A percentile compares a stretch with the other conserved stretches of the same genome.
Evolutionary conservation across 1,139 yeast species (phyloP).

Genomic region (Nakaseomyces uthaithaninus): DNA sequence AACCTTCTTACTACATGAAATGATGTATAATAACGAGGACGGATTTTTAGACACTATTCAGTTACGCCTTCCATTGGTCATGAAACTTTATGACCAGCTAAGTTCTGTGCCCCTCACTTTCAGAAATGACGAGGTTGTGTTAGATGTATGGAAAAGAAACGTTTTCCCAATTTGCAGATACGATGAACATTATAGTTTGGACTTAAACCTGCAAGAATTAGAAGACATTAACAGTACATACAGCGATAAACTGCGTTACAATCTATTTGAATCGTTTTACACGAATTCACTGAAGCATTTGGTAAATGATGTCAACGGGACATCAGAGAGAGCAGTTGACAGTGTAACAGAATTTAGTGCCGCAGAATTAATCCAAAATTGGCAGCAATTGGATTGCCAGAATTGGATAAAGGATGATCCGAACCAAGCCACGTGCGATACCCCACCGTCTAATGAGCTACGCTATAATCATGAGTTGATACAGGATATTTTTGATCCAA

Average conservation of each 20-base stretch:
- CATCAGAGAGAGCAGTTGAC: background rate
- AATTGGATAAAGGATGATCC: slow-evolving; percentile 7
- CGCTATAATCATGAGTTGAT: slow-evolving; percentile 13
- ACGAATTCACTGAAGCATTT: background rate
- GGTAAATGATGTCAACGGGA: background rate
- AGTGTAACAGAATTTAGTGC: background rate
- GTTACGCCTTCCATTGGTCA: slow-evolving; percentile 10
- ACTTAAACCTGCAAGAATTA: background rate
- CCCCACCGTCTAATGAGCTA: background rate
- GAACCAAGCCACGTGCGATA: background rate
- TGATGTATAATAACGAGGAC: slow-evolving; percentile 10
- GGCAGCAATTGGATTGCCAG: slow-evolving; percentile 1
- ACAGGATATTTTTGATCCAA: slow-evolving; percentile 25
- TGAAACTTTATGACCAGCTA: slow-evolving; percentile 11
- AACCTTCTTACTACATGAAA: slow-evolving; percentile 19
- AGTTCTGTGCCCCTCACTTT: slow-evolving; percentile 1
- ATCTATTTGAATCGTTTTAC: slow-evolving; percentile 5
- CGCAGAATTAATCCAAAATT: background rate
- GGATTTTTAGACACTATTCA: background rate
- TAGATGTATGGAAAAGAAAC: slow-evolving; percentile 4
- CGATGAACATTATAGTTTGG: slow-evolving; percentile 1
- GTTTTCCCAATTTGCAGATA: slow-evolving; percentile 4
- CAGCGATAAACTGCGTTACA: background rate
- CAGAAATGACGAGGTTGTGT: background rate
- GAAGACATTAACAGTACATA: background rate